A percentile compares a stretch with the other conserved stretches of the same genome.
phyloP scores from a whole-genome alignment of 306 rosid genomes.

The Gleditsia sinensis region DNA sequence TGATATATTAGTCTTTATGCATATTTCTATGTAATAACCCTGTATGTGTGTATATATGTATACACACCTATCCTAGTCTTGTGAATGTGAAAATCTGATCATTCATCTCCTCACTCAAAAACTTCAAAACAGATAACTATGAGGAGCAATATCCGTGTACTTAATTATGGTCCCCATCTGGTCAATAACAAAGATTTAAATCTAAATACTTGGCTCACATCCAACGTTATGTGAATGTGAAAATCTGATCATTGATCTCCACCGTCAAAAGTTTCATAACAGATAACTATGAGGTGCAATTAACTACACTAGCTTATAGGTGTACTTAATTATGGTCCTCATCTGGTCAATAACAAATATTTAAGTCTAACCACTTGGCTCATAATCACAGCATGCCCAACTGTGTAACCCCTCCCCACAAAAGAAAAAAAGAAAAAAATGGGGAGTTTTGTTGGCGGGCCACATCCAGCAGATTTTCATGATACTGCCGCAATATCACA shows the following conservation, averaged over 20 bases:
- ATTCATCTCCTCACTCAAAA: neutral
- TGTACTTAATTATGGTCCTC: neutral
- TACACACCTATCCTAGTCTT: neutral
- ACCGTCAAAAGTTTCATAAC: neutral
- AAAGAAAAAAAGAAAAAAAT: neutral
- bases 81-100: neutral
- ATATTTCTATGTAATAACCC: neutral
- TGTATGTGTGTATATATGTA: neutral
- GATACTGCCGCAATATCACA: neutral
- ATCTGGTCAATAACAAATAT: slow-evolving; percentile 13
- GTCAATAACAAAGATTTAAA: slow-evolving; percentile 15
- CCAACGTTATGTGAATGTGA: neutral
- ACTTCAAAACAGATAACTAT: neutral
- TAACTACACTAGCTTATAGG: neutral
- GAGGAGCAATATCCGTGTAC: neutral
- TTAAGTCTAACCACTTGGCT: neutral
- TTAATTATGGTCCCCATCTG: slow-evolving; percentile 7
- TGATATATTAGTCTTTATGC: neutral
- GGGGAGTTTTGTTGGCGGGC: no score
- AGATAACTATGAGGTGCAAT: neutral
- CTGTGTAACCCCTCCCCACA: neutral
- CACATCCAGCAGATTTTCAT: neutral
- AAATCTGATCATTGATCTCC: neutral
- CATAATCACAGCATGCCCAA: neutral
- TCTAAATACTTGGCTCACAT: neutral